A percentile compares a stretch with the other conserved stretches of the same genome.
phyloP scores from a whole-genome alignment of 148 eudicot species.

The Camellia granthamiana region DNA sequence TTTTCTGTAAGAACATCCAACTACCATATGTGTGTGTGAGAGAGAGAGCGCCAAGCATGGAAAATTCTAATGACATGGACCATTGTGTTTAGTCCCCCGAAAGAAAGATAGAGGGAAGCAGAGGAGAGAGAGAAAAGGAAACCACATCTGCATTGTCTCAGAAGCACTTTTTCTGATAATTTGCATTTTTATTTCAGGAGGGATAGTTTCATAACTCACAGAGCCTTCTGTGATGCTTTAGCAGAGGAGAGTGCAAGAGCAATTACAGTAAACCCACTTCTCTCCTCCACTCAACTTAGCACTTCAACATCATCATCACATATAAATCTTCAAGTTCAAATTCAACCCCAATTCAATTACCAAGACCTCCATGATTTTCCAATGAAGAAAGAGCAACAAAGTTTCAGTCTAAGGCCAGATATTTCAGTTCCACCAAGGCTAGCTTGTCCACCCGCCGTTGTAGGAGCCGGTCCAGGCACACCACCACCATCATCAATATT shows the following conservation, averaged over 20 bases:
- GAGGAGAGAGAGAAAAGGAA: neutral
- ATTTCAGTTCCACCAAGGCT: slow-evolving; percentile 65
- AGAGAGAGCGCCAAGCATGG: neutral
- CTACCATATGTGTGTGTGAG: neutral
- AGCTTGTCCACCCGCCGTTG: slow-evolving; percentile 5
- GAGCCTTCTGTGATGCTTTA: slow-evolving; percentile 87
- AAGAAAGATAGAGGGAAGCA: neutral
- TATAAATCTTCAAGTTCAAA: slow-evolving; percentile 28
- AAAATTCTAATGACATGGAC: neutral
- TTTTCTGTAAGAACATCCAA: no score
- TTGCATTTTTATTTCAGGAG: slow-evolving; percentile 46
- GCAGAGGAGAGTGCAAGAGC: slow-evolving; percentile 79
- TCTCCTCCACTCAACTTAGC: slow-evolving; percentile 23
- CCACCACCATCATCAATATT: slow-evolving; percentile 27
- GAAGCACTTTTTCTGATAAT: neutral
- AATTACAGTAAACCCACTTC: slow-evolving; percentile 34
- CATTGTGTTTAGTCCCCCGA: no score
- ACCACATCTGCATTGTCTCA: slow-evolving; percentile 1
- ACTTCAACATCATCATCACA: slow-evolving; percentile 25
- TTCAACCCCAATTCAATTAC: slow-evolving; percentile 28
- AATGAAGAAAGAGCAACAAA: slow-evolving; percentile 55
- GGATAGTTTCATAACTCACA: slow-evolving; percentile 88
- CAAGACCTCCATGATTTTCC: slow-evolving; percentile 31
- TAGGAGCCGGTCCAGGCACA: slow-evolving; percentile 15
- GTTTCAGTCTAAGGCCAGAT: slow-evolving; percentile 22